Conservation (phyloP, 2,329 filamentous ascomycete genomes). For the Talaromyces funiculosus region DNA sequence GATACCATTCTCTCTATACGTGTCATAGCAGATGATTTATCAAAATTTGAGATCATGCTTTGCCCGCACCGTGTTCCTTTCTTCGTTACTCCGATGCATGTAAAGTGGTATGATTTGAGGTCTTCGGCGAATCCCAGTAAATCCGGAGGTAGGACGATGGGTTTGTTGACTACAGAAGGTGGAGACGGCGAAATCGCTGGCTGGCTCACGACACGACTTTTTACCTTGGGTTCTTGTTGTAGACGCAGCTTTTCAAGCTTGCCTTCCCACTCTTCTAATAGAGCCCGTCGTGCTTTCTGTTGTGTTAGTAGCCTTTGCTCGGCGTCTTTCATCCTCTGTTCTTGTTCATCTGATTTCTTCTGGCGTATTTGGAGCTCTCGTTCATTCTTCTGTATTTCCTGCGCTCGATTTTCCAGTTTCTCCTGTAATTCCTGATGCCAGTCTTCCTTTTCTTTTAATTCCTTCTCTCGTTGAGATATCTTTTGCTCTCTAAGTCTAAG, state of each 20-base stretch:
- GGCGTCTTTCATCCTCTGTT: not conserved
- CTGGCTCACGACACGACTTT: not conserved
- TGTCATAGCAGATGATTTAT: not conserved
- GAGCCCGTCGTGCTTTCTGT: too few relatives aligned
- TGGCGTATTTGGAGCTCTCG: not conserved
- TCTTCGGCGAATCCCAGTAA: constrained; percentile 1
- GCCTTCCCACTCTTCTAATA: not conserved
- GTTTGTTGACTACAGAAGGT: not conserved
- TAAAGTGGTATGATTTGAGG: constrained; percentile 2
- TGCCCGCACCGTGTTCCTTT: constrained; percentile 5
- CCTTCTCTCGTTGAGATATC: not conserved
- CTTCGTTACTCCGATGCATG: constrained; percentile 10
- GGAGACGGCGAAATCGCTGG: not conserved
- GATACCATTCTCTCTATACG: constrained; percentile 8
- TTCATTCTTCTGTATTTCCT: not conserved
- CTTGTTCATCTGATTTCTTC: not conserved
- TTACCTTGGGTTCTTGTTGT: not conserved
- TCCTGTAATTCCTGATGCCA: not conserved
- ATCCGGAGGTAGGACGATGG: not conserved
- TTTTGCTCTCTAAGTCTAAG: not conserved
- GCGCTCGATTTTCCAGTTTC: not conserved
- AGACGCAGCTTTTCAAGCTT: not conserved
- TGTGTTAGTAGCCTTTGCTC: not conserved
- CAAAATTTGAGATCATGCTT: constrained; percentile 1
- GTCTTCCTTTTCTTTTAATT: not conserved